These are phyloP conservation scores for Eutrema japonicum DNA, from an alignment of 345 rosid genomes.

Conservation along the genomic window DNA sequence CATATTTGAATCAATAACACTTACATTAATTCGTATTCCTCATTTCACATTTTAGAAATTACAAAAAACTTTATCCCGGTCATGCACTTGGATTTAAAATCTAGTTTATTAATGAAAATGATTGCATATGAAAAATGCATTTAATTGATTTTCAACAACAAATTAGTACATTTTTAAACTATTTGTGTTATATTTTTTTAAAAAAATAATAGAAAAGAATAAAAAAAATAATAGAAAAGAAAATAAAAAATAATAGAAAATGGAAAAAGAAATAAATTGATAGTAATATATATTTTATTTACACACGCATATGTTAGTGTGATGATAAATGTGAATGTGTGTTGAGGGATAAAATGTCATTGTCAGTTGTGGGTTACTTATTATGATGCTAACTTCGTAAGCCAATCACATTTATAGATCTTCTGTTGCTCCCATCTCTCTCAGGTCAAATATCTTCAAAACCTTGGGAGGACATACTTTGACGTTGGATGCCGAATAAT, in stretches of 20 bases:
- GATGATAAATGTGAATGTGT: not conserved
- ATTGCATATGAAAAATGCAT: not conserved
- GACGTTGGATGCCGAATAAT: not conserved
- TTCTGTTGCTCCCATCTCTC: slow-evolving; percentile 12
- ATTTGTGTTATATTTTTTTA: not conserved
- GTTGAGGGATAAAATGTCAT: slow-evolving; percentile 7
- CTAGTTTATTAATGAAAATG: not conserved
- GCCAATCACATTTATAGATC: slow-evolving; percentile 17
- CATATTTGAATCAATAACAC: no score
- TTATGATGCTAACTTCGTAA: slow-evolving; percentile 30
- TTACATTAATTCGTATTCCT: no score
- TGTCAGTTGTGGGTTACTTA: slow-evolving; percentile 13
- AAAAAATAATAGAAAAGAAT: not conserved
- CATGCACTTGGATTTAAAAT: no score
- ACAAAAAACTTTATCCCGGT: no score
- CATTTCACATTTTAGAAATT: no score
- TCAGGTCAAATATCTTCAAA: slow-evolving; percentile 15
- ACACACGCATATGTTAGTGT: not conserved
- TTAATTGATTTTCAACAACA: not conserved
- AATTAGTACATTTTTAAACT: not conserved
- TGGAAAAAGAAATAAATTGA: not conserved
- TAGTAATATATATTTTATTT: not conserved
- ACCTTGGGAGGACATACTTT: slow-evolving; percentile 15
- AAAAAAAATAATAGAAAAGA: not conserved
- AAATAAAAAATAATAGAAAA: not conserved